Conservation (phyloP, 139 green algal species). For the Chlorella vulgaris region DNA sequence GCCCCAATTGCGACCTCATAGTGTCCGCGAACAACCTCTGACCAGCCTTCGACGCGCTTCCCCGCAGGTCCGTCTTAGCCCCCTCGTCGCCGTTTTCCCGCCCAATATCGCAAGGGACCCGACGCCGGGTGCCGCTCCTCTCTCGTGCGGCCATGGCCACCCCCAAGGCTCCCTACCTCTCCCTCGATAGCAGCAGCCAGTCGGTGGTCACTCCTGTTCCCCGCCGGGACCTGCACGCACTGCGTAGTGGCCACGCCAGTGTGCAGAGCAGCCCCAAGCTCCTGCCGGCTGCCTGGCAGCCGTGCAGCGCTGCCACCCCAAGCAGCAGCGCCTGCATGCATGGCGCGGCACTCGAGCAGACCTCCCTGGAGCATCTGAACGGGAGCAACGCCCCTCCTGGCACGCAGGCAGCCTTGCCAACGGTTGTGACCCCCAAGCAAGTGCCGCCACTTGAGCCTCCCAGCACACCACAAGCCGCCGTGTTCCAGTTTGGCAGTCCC, state of each 20-base stretch:
- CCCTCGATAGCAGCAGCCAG: background rate
- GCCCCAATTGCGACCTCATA: no score
- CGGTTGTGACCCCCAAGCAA: background rate
- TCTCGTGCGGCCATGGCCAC: background rate
- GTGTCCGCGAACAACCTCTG: no score
- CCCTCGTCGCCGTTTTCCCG: background rate
- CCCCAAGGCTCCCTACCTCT: background rate
- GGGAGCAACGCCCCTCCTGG: no score
- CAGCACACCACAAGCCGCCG: background rate
- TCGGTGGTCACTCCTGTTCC: background rate
- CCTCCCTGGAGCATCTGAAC: no score
- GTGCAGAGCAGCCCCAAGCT: background rate
- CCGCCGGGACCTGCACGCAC: background rate
- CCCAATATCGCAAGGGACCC: no score
- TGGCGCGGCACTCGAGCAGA: background rate
- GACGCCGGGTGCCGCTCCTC: no score
- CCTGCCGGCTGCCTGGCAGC: background rate
- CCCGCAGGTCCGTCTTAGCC: no score
- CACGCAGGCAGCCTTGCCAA: no score
- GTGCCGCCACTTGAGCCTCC: background rate
- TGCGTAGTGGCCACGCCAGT: background rate
- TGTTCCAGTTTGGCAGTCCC: conserved; percentile 6
- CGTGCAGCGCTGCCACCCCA: background rate
- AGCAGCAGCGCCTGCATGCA: background rate
- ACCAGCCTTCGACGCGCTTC: no score